Base-by-base conservation (phyloP, 352 stramenopile genomes). In the Globisporangium acanthophoron region DNA sequence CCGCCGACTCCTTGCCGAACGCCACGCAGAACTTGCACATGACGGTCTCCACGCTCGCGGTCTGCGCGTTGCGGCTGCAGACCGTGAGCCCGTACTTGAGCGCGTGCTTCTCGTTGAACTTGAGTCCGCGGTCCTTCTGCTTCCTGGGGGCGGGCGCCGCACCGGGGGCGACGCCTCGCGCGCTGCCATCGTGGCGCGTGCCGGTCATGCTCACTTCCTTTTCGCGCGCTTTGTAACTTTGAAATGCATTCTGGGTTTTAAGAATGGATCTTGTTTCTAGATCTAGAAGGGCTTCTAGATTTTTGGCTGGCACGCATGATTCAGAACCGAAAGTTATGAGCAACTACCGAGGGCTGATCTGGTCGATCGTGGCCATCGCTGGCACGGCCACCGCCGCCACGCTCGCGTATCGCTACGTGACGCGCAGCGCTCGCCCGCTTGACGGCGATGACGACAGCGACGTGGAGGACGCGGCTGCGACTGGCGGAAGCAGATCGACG, bases 1-100 rank as follows among this genome's bases (percentile, higher is more conserved):
- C 46, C 21, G 74, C 63, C 54, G 70, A 73, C 47, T 88, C 78
- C 64, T 86, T 85, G 48, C 78, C 78, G 61, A 86, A 88, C 3
- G 76, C 76, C 48, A 87, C 74, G 64, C 78, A 88, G 56, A 88
- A 88, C 69, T 85, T 85, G 73, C 78, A 88, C 76, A 87, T 86
- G 47, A 87, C 78, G 29, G 69, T 73, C 66, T 87, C 76, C 37
- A 88, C 78, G 41, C 70, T 70, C 37, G 54, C 59, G 39, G 70
- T 70, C 55, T 74, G 76, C 58, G 64, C 65, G 59, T 81, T 80
- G 61, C 78, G 74, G 41, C 62, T 80, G 73, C 73, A 85, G 51
- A 89, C 78, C 27, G 70, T 78, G 54, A 89, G 65, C 1, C 78
- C 78, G 57, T 86, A 89, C 71, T 87, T 86, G 57, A 81, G 66